Conservation (phyloP, 2,329 filamentous ascomycete genomes). For the Colletotrichum gloeosporioides region DNA sequence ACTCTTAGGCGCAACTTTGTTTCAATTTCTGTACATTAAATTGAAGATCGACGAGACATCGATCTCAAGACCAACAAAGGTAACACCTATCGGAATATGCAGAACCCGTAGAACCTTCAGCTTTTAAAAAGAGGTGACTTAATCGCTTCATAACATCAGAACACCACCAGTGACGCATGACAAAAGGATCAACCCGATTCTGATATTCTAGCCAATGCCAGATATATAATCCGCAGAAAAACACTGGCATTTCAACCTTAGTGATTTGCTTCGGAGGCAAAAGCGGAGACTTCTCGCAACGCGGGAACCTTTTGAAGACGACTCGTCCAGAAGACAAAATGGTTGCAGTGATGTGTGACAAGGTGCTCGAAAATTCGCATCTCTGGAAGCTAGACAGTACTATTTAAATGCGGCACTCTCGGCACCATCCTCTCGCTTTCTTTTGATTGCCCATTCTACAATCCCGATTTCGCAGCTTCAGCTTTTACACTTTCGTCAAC, state of each 20-base stretch:
- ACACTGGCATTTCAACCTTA: not conserved
- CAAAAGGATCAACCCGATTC: not conserved
- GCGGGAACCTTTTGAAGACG: not conserved
- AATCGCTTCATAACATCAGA: not conserved
- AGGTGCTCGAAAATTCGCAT: not conserved
- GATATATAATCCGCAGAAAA: not conserved
- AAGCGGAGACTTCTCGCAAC: not conserved
- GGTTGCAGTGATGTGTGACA: not conserved
- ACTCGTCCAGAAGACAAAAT: not conserved
- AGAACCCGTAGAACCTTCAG: too few relatives aligned
- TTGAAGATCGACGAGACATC: not conserved
- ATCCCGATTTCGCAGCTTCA: not conserved
- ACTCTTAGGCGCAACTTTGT: not conserved
- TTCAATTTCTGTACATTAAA: not conserved
- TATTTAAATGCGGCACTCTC: not conserved
- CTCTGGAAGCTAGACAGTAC: not conserved
- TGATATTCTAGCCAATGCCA: not conserved
- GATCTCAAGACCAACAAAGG: not conserved
- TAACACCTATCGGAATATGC: not conserved
- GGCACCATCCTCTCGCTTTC: not conserved
- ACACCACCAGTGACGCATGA: not conserved
- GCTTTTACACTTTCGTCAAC: not conserved
- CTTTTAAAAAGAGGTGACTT: not conserved
- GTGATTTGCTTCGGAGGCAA: not conserved
- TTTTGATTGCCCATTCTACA: not conserved